Evolutionary conservation across 2,329 filamentous ascomycete genomes (phyloP).

Genomic region (Monilinia vaccinii-corymbosi): DNA sequence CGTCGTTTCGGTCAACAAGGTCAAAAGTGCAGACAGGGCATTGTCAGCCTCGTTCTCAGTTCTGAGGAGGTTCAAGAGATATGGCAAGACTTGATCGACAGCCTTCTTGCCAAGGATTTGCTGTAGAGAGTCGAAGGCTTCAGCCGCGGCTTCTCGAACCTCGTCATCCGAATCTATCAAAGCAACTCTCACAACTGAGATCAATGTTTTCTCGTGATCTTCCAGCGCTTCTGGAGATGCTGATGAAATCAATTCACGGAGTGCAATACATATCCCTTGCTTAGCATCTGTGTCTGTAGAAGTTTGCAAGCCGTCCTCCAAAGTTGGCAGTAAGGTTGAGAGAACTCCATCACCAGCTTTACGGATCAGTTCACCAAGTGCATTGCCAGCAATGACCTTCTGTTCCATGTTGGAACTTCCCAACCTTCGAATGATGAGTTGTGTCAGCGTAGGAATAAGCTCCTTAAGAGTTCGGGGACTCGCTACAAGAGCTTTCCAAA

Average conservation of each 20-base stretch:
- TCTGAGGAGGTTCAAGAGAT: slow-evolving; percentile 81
- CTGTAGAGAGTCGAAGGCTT: slow-evolving; percentile 93
- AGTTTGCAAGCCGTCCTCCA: slow-evolving; percentile 82
- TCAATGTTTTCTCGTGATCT: slow-evolving; percentile 89
- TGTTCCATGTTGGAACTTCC: slow-evolving; percentile 97
- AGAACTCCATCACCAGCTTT: slow-evolving; percentile 94
- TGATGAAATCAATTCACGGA: slow-evolving; percentile 86
- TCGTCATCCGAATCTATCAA: slow-evolving; percentile 83
- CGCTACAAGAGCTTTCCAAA: slow-evolving; percentile 95
- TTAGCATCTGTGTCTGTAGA: slow-evolving; percentile 88
- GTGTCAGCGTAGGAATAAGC: slow-evolving; percentile 85
- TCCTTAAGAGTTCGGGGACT: slow-evolving; percentile 90
- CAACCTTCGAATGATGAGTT: slow-evolving; percentile 86
- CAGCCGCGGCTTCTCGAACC: slow-evolving; percentile 89
- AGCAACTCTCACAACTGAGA: slow-evolving; percentile 86
- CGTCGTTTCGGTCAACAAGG: slow-evolving; percentile 84
- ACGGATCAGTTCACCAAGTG: slow-evolving; percentile 89
- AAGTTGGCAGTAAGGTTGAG: slow-evolving; percentile 75
- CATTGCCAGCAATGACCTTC: slow-evolving; percentile 96
- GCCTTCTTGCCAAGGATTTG: slow-evolving; percentile 89
- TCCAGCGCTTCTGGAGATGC: slow-evolving; percentile 82
- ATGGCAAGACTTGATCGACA: slow-evolving; percentile 89
- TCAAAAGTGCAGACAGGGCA: slow-evolving; percentile 84
- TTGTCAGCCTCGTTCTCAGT: slow-evolving; percentile 83
- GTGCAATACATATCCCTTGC: slow-evolving; percentile 93